Evolutionary conservation across 2,329 filamentous ascomycete species (phyloP).

Genomic region (Botryotinia convoluta): DNA sequence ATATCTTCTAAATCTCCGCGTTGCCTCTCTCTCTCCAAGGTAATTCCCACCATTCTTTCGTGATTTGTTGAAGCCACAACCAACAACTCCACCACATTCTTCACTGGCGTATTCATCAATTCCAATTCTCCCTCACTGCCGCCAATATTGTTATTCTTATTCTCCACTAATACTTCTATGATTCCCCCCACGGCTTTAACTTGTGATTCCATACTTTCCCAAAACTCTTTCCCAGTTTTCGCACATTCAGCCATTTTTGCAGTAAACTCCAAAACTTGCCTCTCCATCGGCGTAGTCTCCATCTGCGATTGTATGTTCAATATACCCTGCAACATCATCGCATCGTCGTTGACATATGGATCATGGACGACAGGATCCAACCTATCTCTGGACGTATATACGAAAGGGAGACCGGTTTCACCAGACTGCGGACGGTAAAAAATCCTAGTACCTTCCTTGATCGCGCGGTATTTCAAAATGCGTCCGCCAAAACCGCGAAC

Average conservation of each 20-base stretch:
- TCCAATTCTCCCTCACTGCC: background rate
- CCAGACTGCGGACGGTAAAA: background rate
- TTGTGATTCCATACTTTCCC: background rate
- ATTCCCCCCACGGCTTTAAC: background rate
- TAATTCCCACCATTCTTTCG: background rate
- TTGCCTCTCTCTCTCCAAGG: background rate
- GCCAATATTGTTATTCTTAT: background rate
- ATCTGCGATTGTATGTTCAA: background rate
- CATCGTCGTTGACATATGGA: background rate
- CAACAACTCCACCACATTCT: background rate
- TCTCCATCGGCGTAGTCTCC: background rate
- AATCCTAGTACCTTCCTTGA: background rate
- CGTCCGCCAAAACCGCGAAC: background rate
- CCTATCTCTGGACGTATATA: background rate
- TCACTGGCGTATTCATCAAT: background rate
- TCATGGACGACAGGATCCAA: background rate
- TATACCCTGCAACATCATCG: background rate
- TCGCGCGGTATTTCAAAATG: background rate
- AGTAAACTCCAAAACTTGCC: background rate
- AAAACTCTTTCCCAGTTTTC: background rate
- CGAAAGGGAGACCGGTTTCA: background rate
- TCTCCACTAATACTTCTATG: background rate
- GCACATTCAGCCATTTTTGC: background rate
- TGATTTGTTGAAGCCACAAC: background rate
- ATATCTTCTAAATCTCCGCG: background rate